These are phyloP conservation scores for Coriaria nepalensis DNA, from an alignment of 306 rosid genomes.

Conservation along the genomic window DNA sequence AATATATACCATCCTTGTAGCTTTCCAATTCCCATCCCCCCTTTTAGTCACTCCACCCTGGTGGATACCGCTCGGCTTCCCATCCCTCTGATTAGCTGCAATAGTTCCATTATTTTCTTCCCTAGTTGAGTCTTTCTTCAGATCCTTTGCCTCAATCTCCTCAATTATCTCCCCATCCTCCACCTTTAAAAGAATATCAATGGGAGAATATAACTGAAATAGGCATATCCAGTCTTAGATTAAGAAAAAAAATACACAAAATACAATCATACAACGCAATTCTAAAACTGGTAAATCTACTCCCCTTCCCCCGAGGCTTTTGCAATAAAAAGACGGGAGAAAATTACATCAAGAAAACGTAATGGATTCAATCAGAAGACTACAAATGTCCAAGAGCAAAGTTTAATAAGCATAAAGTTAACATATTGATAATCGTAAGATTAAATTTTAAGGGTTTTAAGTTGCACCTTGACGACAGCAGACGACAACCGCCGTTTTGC, in stretches of 20 bases:
- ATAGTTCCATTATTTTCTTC: conserved; percentile 25
- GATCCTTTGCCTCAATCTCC: conserved; percentile 38
- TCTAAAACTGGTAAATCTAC: too few relatives aligned
- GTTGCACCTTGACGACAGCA: conserved; percentile 74
- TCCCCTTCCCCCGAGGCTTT: too few relatives aligned
- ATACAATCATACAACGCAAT: too few relatives aligned
- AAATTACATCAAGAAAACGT: neutral
- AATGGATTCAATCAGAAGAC: too few relatives aligned
- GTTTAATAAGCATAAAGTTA: too few relatives aligned
- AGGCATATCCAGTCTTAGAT: too few relatives aligned
- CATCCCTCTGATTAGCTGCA: conserved; percentile 16
- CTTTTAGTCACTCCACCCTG: conserved; percentile 46
- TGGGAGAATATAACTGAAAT: neutral
- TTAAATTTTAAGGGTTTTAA: neutral
- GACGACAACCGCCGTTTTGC: conserved; percentile 72
- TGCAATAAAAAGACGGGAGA: neutral
- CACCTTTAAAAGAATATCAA: conserved; percentile 21
- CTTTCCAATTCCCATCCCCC: conserved; percentile 50
- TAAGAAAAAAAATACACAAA: too few relatives aligned
- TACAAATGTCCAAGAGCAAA: too few relatives aligned
- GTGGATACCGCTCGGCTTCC: conserved; percentile 26
- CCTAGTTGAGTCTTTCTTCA: conserved; percentile 18
- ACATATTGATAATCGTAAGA: too few relatives aligned
- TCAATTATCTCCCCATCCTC: conserved; percentile 69
- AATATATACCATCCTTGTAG: conserved; percentile 34